Evolutionary conservation across 352 stramenopile species (phyloP).

Genomic region (Globisporangium takayamanum): DNA sequence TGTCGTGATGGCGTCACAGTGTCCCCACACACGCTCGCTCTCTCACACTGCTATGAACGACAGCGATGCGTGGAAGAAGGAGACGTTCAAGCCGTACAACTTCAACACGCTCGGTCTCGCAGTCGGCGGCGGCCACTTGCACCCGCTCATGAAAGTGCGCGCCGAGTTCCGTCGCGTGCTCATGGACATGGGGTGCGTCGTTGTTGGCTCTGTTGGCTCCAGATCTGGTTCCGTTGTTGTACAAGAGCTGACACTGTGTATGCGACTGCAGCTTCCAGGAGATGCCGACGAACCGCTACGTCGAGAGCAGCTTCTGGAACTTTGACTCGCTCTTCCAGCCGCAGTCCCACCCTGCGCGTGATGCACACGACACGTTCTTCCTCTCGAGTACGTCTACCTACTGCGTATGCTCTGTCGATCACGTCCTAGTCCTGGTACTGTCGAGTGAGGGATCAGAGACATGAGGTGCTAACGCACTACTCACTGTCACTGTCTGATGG

Average conservation of each 20-base stretch:
- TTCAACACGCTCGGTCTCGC: conserved; percentile 95
- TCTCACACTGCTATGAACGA: conserved; percentile 1
- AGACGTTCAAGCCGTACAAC: conserved; percentile 98
- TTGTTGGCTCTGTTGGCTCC: neutral
- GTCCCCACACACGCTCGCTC: conserved; percentile 6
- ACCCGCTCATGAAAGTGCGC: conserved; percentile 96
- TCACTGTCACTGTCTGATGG: neutral
- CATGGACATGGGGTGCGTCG: conserved; percentile 96
- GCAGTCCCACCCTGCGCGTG: conserved; percentile 97
- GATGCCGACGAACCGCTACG: conserved; percentile 99
- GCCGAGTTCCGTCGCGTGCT: conserved; percentile 99
- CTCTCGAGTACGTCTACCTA: conserved; percentile 81
- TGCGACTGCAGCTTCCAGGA: conserved; percentile 89
- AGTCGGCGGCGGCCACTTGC: conserved; percentile 94
- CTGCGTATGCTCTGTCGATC: neutral
- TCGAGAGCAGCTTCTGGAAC: conserved; percentile 99
- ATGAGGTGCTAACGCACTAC: no score
- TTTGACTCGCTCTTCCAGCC: conserved; percentile 99
- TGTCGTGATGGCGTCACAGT: neutral
- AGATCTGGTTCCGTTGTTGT: neutral
- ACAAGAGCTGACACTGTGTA: neutral
- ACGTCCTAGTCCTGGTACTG: neutral
- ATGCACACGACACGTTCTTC: conserved; percentile 99
- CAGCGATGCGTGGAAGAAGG: conserved; percentile 91
- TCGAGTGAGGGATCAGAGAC: neutral